Conservation (phyloP, 768 basidiomycete species). For the Rhodotorula sphaerocarpa region DNA sequence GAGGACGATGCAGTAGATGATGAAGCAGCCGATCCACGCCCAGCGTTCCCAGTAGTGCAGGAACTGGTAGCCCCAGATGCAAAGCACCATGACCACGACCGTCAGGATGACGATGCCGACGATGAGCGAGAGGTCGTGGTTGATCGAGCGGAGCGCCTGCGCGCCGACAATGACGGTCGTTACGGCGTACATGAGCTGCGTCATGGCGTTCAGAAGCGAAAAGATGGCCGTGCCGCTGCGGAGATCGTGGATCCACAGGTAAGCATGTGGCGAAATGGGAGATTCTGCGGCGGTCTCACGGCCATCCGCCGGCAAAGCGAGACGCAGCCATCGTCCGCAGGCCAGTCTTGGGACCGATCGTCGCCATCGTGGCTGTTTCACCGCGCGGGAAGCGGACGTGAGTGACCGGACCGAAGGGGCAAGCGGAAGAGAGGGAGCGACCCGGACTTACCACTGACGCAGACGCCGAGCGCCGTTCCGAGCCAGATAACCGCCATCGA, state of each 20-base stretch:
- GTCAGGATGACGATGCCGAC: constrained; percentile 50
- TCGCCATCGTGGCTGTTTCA: constrained; percentile 54
- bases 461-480: constrained; percentile 49
- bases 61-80: constrained; percentile 36
- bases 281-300: constrained; percentile 39
- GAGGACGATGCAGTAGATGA: constrained; percentile 51
- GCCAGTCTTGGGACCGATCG: constrained; percentile 52
- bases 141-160: constrained; percentile 49
- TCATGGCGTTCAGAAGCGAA: constrained; percentile 53
- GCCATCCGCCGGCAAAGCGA: constrained; percentile 52
- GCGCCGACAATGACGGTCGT: constrained; percentile 53
- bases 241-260: background rate
- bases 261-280: background rate
- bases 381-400: too few relatives aligned
- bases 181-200: constrained; percentile 52
- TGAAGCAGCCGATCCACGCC: constrained; percentile 50
- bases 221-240: constrained; percentile 43
- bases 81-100: constrained; percentile 34
- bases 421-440: too few relatives aligned
- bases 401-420: too few relatives aligned
- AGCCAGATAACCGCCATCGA: constrained; percentile 49
- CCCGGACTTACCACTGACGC: constrained; percentile 25
- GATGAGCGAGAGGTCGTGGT: constrained; percentile 48
- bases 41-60: constrained; percentile 53
- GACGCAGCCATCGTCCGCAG: constrained; percentile 54